Conservation (phyloP, 176 grass and related monocot genomes). For the Microstegium vimineum region DNA sequence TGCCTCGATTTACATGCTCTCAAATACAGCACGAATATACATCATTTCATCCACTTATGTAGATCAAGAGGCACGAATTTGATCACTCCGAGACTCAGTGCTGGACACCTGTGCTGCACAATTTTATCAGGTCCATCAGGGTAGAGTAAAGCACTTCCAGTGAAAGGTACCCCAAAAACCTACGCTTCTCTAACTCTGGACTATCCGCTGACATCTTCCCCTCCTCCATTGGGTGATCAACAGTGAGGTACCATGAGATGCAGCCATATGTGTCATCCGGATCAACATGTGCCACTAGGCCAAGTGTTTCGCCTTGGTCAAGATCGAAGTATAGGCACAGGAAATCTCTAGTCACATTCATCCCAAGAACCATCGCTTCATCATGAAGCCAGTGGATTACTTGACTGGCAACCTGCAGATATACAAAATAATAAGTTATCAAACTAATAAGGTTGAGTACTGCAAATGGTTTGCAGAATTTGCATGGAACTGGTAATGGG, state of each 20-base stretch:
- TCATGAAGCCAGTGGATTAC: constrained; percentile 88
- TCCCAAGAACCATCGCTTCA: constrained; percentile 72
- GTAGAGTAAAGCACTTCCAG: constrained; percentile 69
- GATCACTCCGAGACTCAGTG: constrained; percentile 26
- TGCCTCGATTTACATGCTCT: not conserved
- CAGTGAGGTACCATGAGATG: constrained; percentile 65
- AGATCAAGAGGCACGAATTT: not conserved
- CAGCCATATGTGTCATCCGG: constrained; percentile 50
- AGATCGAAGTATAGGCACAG: constrained; percentile 80
- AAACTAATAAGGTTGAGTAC: not conserved
- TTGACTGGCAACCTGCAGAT: constrained; percentile 66
- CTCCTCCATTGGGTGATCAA: constrained; percentile 51
- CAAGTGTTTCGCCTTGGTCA: constrained; percentile 69
- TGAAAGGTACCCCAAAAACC: constrained; percentile 70
- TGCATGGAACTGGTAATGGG: not conserved
- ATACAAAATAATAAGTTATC: not conserved
- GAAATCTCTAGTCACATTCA: constrained; percentile 78
- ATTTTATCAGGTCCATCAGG: constrained; percentile 70
- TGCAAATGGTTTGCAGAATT: not conserved
- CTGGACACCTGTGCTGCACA: constrained; percentile 49
- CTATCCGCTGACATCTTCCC: constrained; percentile 38
- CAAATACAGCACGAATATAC: not conserved
- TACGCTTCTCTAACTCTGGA: constrained; percentile 45
- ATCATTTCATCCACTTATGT: not conserved
- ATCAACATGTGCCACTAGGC: constrained; percentile 74